Percentiles rank a stretch among this genome's conserved stretches.
phyloP scores from a whole-genome alignment of 83 land plant genomes.

The Thuja plicata region DNA sequence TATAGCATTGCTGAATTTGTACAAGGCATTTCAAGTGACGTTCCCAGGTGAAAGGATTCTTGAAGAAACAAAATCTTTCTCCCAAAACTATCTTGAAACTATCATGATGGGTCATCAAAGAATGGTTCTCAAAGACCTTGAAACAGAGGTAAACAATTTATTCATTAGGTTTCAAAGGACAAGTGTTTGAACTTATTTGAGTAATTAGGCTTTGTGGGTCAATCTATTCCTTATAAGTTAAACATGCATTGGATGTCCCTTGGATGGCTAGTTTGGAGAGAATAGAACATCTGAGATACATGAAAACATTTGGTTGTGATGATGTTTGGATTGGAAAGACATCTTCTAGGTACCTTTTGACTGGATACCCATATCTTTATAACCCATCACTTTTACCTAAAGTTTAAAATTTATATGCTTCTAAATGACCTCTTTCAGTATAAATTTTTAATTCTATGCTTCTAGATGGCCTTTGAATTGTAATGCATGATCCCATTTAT shows the following conservation, averaged over 20 bases:
- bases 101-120: slow-evolving; percentile 22
- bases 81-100: slow-evolving; percentile 35
- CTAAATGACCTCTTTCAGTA: background rate
- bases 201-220: background rate
- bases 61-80: slow-evolving; percentile 36
- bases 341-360: slow-evolving; percentile 32
- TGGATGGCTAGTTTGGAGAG: slow-evolving; percentile 50
- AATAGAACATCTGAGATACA: slow-evolving; percentile 47
- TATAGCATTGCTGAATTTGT: slow-evolving; percentile 41
- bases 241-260: slow-evolving; percentile 55
- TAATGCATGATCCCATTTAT: slow-evolving; percentile 35
- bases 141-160: background rate
- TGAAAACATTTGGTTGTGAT: slow-evolving; percentile 37
- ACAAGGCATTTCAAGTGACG: slow-evolving; percentile 55
- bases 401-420: background rate
- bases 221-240: slow-evolving; percentile 36
- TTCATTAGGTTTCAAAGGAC: background rate
- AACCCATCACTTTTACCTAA: background rate
- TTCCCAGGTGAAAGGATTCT: slow-evolving; percentile 48
- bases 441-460: too few species aligned
- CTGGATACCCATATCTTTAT: background rate
- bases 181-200: background rate
- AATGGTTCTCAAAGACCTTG: slow-evolving; percentile 25
- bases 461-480: background rate
- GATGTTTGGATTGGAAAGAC: slow-evolving; percentile 39